phyloP scores from a whole-genome alignment of 768 basidiomycete genomes.

The Albatrellus ellisii region DNA sequence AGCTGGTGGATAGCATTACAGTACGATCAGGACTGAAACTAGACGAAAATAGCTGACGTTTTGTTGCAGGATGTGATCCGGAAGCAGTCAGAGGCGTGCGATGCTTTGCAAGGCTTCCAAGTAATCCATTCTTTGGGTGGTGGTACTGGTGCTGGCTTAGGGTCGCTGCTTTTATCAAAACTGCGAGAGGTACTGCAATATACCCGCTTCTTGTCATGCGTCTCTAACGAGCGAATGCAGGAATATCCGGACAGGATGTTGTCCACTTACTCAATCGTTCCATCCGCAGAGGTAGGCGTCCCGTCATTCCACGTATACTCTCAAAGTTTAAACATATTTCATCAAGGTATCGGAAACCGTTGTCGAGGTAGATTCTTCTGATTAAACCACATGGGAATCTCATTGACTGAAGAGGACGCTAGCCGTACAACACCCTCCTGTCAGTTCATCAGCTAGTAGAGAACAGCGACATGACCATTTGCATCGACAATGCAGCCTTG shows the following conservation, averaged over 20 bases:
- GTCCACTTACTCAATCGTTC: slow-evolving; percentile 39
- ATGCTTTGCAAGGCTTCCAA: slow-evolving; percentile 87
- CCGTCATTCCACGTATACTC: background rate
- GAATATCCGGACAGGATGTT: slow-evolving; percentile 41
- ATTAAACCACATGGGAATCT: background rate
- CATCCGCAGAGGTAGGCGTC: slow-evolving; percentile 37
- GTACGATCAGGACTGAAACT: slow-evolving; percentile 21
- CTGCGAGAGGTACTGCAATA: slow-evolving; percentile 57
- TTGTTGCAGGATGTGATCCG: slow-evolving; percentile 55
- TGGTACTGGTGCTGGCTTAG: slow-evolving; percentile 81
- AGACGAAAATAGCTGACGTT: background rate
- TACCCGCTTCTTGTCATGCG: slow-evolving; percentile 6
- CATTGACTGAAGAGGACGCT: slow-evolving; percentile 5
- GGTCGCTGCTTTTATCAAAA: slow-evolving; percentile 69
- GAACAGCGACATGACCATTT: slow-evolving; percentile 72
- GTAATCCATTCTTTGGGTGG: slow-evolving; percentile 84
- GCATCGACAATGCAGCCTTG: slow-evolving; percentile 83
- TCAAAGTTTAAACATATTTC: background rate
- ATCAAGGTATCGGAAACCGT: slow-evolving; percentile 31
- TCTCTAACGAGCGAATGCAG: slow-evolving; percentile 27
- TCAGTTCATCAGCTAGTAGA: slow-evolving; percentile 86
- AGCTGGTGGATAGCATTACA: slow-evolving; percentile 77
- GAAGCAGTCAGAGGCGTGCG: slow-evolving; percentile 68
- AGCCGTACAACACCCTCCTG: slow-evolving; percentile 78
- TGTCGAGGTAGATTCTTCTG: slow-evolving; percentile 30